Conservation (phyloP, 2,329 filamentous ascomycete genomes). For the Dothiorella sarmentorum region DNA sequence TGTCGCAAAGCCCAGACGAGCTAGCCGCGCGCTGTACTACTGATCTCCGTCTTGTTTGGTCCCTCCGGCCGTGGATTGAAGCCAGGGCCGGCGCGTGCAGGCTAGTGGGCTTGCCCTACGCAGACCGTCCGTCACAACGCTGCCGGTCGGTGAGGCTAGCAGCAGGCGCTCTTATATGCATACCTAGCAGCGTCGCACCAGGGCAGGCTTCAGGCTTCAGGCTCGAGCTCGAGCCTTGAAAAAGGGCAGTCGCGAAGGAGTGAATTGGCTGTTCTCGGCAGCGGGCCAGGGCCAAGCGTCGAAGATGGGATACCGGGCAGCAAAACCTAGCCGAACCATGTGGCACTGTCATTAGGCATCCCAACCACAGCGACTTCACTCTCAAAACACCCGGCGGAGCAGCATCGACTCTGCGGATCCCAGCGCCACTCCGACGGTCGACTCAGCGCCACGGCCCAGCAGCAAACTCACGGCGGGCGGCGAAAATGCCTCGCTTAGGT, state of each 20-base stretch:
- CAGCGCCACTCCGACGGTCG: background rate
- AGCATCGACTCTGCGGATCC: constrained; percentile 1
- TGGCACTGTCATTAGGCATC: constrained; percentile 8
- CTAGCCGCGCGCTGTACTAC: constrained; percentile 1
- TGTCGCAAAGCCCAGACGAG: too few species aligned
- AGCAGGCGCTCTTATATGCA: background rate
- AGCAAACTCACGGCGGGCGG: background rate
- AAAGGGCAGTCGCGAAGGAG: too few species aligned
- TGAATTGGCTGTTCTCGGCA: constrained; percentile 3
- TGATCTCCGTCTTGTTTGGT: background rate
- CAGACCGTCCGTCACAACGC: too few species aligned
- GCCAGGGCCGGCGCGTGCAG: background rate
- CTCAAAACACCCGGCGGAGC: constrained; percentile 13
- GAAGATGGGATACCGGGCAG: constrained; percentile 14
- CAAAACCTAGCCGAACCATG: constrained; percentile 9
- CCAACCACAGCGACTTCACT: constrained; percentile 10
- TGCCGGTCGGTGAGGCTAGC: background rate
- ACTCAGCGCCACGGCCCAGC: background rate
- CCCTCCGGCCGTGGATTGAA: too few species aligned
- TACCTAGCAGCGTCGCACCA: too few species aligned
- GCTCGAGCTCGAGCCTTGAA: background rate
- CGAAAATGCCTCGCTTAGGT: constrained; percentile 19
- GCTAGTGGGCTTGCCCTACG: too few species aligned
- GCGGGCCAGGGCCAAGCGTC: constrained; percentile 15
- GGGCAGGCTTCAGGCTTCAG: background rate